Percentiles rank a stretch among this genome's conserved stretches.
Conservation (phyloP, 805 yeast species). For the Candida sphagnicola region DNA sequence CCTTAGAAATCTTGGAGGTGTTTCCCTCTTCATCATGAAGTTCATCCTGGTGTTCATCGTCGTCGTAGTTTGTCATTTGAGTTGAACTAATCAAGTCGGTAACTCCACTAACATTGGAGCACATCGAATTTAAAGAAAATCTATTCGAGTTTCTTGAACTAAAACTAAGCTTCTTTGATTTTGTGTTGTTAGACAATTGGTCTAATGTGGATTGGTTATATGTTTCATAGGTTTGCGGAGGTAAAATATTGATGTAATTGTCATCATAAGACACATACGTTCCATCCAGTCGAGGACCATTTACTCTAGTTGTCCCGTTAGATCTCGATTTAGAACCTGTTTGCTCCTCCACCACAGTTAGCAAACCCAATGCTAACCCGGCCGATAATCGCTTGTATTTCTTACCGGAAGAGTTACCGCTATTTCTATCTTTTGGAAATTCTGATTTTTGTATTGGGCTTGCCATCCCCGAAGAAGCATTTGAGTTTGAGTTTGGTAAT, state of each 20-base stretch:
- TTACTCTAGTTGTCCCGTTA: background rate
- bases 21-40: conserved; percentile 5
- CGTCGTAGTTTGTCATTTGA: conserved; percentile 37
- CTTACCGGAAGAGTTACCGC: conserved; percentile 11
- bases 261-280: conserved; percentile 18
- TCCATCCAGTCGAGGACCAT: no score
- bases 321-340: conserved; percentile 1
- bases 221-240: conserved; percentile 22
- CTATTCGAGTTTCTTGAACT: conserved; percentile 36
- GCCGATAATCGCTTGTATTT: conserved; percentile 28
- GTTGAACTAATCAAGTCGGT: conserved; percentile 46
- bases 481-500: conserved; percentile 9
- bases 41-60: conserved; percentile 13
- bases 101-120: conserved; percentile 44
- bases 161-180: conserved; percentile 6
- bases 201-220: conserved; percentile 36
- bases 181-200: conserved; percentile 22
- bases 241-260: conserved; percentile 20
- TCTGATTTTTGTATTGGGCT: conserved; percentile 3
- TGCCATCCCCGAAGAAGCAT: background rate
- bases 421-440: background rate
- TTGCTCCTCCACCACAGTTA: conserved; percentile 36
- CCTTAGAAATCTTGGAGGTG: conserved; percentile 20
- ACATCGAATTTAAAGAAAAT: conserved; percentile 49
- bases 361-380: conserved; percentile 34